Base-by-base conservation (phyloP, 2,329 filamentous ascomycete genomes). In the Penicillium verrucosum region DNA sequence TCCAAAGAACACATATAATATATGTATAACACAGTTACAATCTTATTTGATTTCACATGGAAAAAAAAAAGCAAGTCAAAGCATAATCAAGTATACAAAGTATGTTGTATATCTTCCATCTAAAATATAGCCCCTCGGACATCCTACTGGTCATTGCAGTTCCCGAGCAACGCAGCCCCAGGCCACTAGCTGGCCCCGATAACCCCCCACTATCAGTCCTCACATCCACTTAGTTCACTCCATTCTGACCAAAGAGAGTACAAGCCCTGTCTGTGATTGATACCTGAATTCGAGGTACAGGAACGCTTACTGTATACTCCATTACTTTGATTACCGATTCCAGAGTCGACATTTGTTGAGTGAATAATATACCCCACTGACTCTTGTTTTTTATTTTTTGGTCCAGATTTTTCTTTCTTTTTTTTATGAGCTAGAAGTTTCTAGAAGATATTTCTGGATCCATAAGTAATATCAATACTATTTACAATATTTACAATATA, bases 171-270 rank as follows among this genome's bases (percentile, higher is more conserved):
- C 59, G 56, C 54, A 61, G 45, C 34, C 55, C 42, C 46, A 58
- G 50, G 51, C 54, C 50, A 51, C 40, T 49, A 60, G 51, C 36
- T 34, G 29, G 27, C 29, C 29, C 38, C 38, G 23, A 38, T 47
- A 2, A 14, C 38, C 52, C 52, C 64, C 64, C 64, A 66, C 64
- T 61, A 65, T 65, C 64, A 66, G 63, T 63, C 63, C 64, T 66
- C 59, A 58, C 56, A 63, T 60, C 62, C 64, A 66, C 64, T 63
- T 64, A 60, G 64, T 65, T 63, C 54, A 52, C 50, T 43, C 51
- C 37, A 10, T 51, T 56, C 23, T 25, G 50, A 56, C 64, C 63
- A 66, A 62, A 64, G 63, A 66, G 60, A 63, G 30, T 51, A 21
- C 58, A 32, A 46, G 47, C 44, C 51, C 52, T 61, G 58, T 49